Base-by-base conservation (phyloP, 2,329 filamentous ascomycete species). In the Graphium sp. region DNA sequence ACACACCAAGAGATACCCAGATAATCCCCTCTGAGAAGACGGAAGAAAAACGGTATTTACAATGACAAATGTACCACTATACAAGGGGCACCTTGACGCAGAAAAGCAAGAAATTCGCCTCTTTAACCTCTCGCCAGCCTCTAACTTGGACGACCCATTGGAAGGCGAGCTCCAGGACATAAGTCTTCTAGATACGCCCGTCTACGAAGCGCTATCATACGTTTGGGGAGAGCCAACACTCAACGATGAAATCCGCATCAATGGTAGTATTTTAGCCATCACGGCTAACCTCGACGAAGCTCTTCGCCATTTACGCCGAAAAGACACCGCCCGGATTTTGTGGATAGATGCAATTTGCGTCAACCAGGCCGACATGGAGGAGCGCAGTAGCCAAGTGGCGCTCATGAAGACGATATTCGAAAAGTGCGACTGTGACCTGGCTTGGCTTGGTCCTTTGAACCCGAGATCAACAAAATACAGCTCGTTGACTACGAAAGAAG, bases 361-460 rank as follows among this genome's bases (percentile, higher is more conserved):
- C 21, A 36, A 40, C 24, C 40, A 42, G 33, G 20, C 18, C 2
- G 32, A 39, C 26, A 18, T 31, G 3, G 18, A 24, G 5, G 40
- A 41, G 29, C 34, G 35, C 16, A 35, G 17, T 18, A 21, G 30
- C 8, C 35, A 42, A 32, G 21, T 42, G n/a, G 16, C 29, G 13
- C 35, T 42, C 24, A 44, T 44, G 39, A 33, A 34, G 22, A 26
- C 26, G 7, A 35, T 44, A 18, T 42, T 41, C 35, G 32, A 32
- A 7, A 14, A 24, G 5, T 34, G 40, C 6, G 5, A 20, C 6
- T 36, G 41, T 16, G n/a, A n/a, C n/a, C n/a, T n/a, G n/a, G n/a
- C n/a, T n/a, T n/a, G n/a, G n/a, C n/a, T n/a, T n/a, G n/a, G n/a
- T n/a, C n/a, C n/a, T n/a, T n/a, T n/a, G n/a, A n/a, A n/a, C n/a